phyloP scores from a whole-genome alignment of 1,284 basidiomycete genomes.

The Apiotrichum domesticum region DNA sequence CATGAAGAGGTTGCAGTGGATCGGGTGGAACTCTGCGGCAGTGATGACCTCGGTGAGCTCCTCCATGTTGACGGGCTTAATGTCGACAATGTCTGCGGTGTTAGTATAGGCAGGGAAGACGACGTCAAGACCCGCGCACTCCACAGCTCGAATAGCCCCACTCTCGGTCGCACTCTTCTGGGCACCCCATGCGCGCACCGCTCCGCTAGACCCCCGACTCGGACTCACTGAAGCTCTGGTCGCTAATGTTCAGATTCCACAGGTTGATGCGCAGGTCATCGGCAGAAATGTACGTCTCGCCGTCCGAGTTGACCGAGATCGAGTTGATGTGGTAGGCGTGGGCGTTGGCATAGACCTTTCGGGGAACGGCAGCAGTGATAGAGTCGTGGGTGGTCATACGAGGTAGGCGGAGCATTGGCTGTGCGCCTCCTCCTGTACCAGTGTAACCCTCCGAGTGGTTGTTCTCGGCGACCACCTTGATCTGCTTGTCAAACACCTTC shows the following conservation, averaged over 20 bases:
- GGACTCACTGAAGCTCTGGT: conserved; percentile 95
- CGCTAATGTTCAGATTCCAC: conserved; percentile 97
- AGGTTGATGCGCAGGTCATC: conserved; percentile 96
- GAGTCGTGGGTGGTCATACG: conserved; percentile 91
- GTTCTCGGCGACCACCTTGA: conserved; percentile 94
- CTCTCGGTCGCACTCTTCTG: no score
- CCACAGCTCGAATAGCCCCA: no score
- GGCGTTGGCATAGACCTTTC: conserved; percentile 98
- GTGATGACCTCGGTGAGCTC: conserved; percentile 99
- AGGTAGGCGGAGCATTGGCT: conserved; percentile 65
- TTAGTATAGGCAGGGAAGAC: not conserved
- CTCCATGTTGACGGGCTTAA: conserved; percentile 99
- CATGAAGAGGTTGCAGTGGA: conserved; percentile 98
- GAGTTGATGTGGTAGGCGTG: conserved; percentile 99
- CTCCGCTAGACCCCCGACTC: not conserved
- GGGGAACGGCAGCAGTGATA: conserved; percentile 95
- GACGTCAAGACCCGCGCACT: no score
- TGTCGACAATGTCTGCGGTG: conserved; percentile 89
- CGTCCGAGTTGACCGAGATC: conserved; percentile 98
- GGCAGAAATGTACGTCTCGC: conserved; percentile 98
- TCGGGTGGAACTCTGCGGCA: conserved; percentile 96
- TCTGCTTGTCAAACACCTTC: conserved; percentile 98
- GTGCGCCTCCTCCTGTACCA: conserved; percentile 41
- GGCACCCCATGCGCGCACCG: no score
- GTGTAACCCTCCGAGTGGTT: conserved; percentile 76